A percentile compares a stretch with the other conserved stretches of the same genome.
These are phyloP conservation scores for Puccinellia tenuiflora DNA, from an alignment of 176 grass and related monocot species.

Conservation along the genomic window DNA sequence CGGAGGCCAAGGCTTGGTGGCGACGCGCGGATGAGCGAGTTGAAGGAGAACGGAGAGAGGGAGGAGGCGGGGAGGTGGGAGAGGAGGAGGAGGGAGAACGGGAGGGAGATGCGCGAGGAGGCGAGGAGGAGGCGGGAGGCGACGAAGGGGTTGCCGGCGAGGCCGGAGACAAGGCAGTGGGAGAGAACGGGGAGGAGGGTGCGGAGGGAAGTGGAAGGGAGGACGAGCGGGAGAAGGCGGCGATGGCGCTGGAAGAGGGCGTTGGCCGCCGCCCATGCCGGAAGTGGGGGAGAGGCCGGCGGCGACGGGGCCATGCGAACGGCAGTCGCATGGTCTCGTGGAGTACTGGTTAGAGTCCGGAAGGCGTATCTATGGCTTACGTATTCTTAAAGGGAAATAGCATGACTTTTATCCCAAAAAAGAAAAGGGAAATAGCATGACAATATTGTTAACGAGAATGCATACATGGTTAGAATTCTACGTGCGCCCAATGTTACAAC, in stretches of 20 bases:
- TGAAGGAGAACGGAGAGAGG: conserved; percentile 45
- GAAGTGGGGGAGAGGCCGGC: neutral
- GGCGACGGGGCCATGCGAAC: neutral
- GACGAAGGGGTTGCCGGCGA: conserved; percentile 52
- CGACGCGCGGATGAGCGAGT: conserved; percentile 57
- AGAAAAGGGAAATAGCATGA: too few species aligned
- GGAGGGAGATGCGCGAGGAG: conserved; percentile 14
- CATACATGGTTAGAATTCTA: too few species aligned
- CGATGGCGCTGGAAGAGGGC: conserved; percentile 43
- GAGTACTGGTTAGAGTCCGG: neutral
- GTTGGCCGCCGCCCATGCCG: conserved; percentile 42
- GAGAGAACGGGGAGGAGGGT: conserved; percentile 27
- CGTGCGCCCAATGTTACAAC: too few species aligned
- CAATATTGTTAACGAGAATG: too few species aligned
- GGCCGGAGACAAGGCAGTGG: conserved; percentile 57
- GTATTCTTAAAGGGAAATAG: too few species aligned
- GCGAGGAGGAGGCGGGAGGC: conserved; percentile 33
- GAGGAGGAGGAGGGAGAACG: conserved; percentile 31
- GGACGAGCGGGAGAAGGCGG: conserved; percentile 31
- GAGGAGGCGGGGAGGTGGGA: conserved; percentile 32
- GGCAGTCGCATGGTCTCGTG: neutral
- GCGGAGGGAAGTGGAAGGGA: conserved; percentile 1
- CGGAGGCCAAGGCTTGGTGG: conserved; percentile 13
- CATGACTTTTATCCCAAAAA: too few species aligned
- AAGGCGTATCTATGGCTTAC: neutral